phyloP scores from a whole-genome alignment of 2,329 filamentous ascomycete genomes.

The Nigrospora sphaerica region DNA sequence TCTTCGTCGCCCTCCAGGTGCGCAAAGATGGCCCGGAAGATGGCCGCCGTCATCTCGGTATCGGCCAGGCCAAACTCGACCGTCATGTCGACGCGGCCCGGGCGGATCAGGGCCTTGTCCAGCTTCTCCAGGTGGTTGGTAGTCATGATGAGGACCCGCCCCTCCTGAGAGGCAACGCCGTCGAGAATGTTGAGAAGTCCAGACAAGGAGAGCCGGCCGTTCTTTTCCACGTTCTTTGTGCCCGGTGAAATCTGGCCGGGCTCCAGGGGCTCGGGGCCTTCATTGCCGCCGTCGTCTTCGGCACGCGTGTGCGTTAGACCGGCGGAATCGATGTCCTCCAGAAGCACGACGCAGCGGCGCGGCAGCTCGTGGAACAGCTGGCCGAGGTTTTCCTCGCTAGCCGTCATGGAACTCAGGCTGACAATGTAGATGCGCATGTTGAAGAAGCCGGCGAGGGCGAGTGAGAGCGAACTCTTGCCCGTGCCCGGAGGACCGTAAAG shows the following conservation, averaged over 20 bases:
- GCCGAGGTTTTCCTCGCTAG: slow-evolving; percentile 60
- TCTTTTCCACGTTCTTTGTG: slow-evolving; percentile 2
- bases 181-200: slow-evolving; percentile 78
- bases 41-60: slow-evolving; percentile 39
- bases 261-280: slow-evolving; percentile 17
- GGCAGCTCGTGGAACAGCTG: slow-evolving; percentile 61
- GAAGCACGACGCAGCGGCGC: slow-evolving; percentile 62
- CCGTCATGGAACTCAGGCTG: slow-evolving; percentile 53
- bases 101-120: slow-evolving; percentile 55
- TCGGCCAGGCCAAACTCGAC: slow-evolving; percentile 51
- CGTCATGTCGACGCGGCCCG: slow-evolving; percentile 54
- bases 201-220: slow-evolving; percentile 56
- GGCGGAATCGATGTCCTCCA: slow-evolving; percentile 71
- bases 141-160: slow-evolving; percentile 58
- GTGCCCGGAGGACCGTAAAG: slow-evolving; percentile 76
- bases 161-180: slow-evolving; percentile 59
- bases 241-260: slow-evolving; percentile 25
- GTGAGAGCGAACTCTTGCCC: slow-evolving; percentile 66
- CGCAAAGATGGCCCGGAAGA: slow-evolving; percentile 53
- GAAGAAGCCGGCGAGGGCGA: slow-evolving; percentile 64
- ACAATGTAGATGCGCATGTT: slow-evolving; percentile 67
- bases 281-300: slow-evolving; percentile 10
- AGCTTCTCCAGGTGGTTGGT: slow-evolving; percentile 58
- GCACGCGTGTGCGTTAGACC: slow-evolving; percentile 58
- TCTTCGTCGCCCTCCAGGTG: slow-evolving; percentile 40